Percentiles rank a stretch among this genome's conserved stretches.
Conservation (phyloP, 2,329 filamentous ascomycete genomes). For the Aureobasidium mangrovei region DNA sequence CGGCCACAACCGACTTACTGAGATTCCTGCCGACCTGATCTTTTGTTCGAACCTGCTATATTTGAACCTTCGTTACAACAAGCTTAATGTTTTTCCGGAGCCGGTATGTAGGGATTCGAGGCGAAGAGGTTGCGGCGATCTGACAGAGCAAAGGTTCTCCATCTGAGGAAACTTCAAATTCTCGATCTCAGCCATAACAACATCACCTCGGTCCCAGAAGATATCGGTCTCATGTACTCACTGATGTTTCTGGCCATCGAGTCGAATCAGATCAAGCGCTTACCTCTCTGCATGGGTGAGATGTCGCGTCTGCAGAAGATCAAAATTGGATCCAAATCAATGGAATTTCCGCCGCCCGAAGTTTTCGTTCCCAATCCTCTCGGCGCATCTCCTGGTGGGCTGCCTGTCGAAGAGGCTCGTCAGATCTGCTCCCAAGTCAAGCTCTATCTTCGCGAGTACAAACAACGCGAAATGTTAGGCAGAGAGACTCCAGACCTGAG, state of each 20-base stretch:
- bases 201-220: constrained; percentile 65
- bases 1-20: constrained; percentile 67
- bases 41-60: constrained; percentile 73
- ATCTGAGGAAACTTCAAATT: constrained; percentile 80
- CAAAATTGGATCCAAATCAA: constrained; percentile 81
- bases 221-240: constrained; percentile 71
- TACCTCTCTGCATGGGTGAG: constrained; percentile 77
- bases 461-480: constrained; percentile 22
- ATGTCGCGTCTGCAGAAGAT: constrained; percentile 84
- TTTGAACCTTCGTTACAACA: constrained; percentile 70
- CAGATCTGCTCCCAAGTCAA: constrained; percentile 51
- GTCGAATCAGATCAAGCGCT: constrained; percentile 75
- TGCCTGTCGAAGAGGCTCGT: constrained; percentile 41
- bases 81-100: constrained; percentile 58
- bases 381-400: constrained; percentile 22
- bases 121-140: background rate
- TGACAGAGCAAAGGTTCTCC: constrained; percentile 58
- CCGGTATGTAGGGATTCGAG: constrained; percentile 42
- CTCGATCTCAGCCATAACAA: constrained; percentile 87
- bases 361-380: constrained; percentile 32
- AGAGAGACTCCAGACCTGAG: constrained; percentile 18
- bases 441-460: constrained; percentile 42
- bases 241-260: constrained; percentile 83
- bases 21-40: constrained; percentile 61
- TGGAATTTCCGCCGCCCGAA: constrained; percentile 60